Evolutionary conservation across 257 asterid species (phyloP).

Genomic region (Phtheirospermum japonicum): DNA sequence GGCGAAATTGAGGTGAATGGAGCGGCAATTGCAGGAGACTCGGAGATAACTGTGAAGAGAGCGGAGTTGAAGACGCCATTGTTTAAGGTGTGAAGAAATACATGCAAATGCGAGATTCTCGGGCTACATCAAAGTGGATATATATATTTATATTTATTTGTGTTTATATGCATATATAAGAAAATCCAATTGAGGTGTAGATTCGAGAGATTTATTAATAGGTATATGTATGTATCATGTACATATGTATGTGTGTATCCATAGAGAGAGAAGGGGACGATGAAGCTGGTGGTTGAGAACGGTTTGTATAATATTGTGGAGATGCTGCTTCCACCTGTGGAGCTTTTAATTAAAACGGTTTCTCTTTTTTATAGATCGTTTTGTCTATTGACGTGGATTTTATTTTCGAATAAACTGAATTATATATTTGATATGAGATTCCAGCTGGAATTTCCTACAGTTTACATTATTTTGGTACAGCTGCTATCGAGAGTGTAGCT

Average conservation of each 20-base stretch:
- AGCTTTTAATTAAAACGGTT: too few species aligned
- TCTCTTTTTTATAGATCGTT: too few species aligned
- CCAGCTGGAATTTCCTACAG: too few species aligned
- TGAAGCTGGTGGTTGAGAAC: slow-evolving; percentile 39
- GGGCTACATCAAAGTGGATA: slow-evolving; percentile 21
- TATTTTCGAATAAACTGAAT: too few species aligned
- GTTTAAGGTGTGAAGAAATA: slow-evolving; percentile 8
- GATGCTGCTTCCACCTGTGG: slow-evolving; percentile 35
- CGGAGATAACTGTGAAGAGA: slow-evolving; percentile 35
- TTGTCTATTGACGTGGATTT: too few species aligned
- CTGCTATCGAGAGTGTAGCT: too few species aligned
- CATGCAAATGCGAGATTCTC: slow-evolving; percentile 23
- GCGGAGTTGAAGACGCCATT: slow-evolving; percentile 48
- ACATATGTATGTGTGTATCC: slow-evolving; percentile 20
- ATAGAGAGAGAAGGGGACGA: slow-evolving; percentile 24
- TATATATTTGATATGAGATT: too few species aligned
- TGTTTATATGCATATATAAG: not conserved
- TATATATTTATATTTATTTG: not conserved
- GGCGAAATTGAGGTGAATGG: slow-evolving; percentile 47
- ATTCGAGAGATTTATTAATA: slow-evolving; percentile 4
- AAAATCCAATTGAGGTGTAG: slow-evolving; percentile 19
- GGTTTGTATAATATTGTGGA: slow-evolving; percentile 27
- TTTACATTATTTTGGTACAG: too few species aligned
- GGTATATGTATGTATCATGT: not conserved
- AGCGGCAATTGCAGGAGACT: slow-evolving; percentile 47